These are phyloP conservation scores for Ganoderma leucocontextum DNA, from an alignment of 1,284 basidiomycete genomes.

Conservation along the genomic window DNA sequence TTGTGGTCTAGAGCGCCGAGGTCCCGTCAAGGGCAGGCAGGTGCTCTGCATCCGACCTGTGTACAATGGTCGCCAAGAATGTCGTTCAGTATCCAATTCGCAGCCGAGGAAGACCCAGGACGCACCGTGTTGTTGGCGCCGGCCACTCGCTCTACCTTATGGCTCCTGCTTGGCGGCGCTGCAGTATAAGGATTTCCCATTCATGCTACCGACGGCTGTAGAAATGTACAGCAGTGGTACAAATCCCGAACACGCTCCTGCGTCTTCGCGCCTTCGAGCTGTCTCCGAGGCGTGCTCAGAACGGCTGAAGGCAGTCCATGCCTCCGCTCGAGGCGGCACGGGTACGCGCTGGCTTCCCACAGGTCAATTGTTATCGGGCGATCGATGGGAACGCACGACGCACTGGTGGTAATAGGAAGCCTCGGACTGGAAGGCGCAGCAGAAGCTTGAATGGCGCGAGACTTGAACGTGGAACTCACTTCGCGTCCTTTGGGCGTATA, in stretches of 20 bases:
- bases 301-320: slow-evolving; percentile 17
- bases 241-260: slow-evolving; percentile 26
- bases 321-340: slow-evolving; percentile 20
- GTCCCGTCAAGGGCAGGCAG: slow-evolving; percentile 6
- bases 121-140: slow-evolving; percentile 24
- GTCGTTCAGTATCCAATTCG: slow-evolving; percentile 13
- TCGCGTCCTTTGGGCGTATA: slow-evolving; percentile 13
- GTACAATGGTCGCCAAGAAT: slow-evolving; percentile 15
- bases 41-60: slow-evolving; percentile 15
- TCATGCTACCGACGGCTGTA: slow-evolving; percentile 20
- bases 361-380: slow-evolving; percentile 28
- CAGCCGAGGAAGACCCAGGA: slow-evolving; percentile 23
- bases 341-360: slow-evolving; percentile 25
- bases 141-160: slow-evolving; percentile 18
- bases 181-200: slow-evolving; percentile 16
- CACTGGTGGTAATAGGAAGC: slow-evolving; percentile 31
- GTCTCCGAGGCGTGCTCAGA: slow-evolving; percentile 22
- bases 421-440: slow-evolving; percentile 29
- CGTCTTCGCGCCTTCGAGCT: slow-evolving; percentile 28
- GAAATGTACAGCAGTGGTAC: slow-evolving; percentile 13
- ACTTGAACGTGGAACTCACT: slow-evolving; percentile 22
- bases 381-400: slow-evolving; percentile 31
- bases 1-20: background rate
- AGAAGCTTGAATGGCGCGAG: slow-evolving; percentile 31
- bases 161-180: slow-evolving; percentile 20